Evolutionary conservation across 2,329 filamentous ascomycete genomes (phyloP).

Genomic region (Venturia nashicola): DNA sequence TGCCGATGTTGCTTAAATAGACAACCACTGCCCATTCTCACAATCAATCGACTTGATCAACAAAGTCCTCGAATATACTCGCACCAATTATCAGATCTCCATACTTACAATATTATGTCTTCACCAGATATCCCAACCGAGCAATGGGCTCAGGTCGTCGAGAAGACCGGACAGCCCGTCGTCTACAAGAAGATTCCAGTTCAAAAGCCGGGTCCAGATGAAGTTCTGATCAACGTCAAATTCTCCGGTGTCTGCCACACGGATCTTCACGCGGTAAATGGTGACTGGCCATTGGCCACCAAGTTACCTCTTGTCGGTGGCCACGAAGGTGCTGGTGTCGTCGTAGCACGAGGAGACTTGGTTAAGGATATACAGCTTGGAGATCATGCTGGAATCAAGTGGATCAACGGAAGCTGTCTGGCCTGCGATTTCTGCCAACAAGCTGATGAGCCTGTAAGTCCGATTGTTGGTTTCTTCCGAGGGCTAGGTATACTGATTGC

Average conservation of each 20-base stretch:
- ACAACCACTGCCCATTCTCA: neutral
- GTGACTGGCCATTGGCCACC: slow-evolving; percentile 76
- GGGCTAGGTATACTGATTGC: neutral
- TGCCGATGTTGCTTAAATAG: neutral
- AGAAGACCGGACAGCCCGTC: slow-evolving; percentile 60
- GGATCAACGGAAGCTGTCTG: slow-evolving; percentile 82
- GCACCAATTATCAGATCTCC: neutral
- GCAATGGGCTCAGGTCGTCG: slow-evolving; percentile 87
- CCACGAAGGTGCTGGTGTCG: slow-evolving; percentile 64
- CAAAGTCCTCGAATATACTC: neutral
- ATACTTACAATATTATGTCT: neutral
- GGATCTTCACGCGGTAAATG: slow-evolving; percentile 68
- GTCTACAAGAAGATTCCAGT: slow-evolving; percentile 75
- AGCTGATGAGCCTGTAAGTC: slow-evolving; percentile 53
- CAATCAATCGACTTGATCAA: neutral
- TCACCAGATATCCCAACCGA: slow-evolving; percentile 17
- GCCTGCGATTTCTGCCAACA: slow-evolving; percentile 72
- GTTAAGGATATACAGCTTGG: slow-evolving; percentile 70
- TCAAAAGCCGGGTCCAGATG: slow-evolving; percentile 67
- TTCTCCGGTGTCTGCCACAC: slow-evolving; percentile 88
- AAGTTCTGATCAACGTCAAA: slow-evolving; percentile 85
- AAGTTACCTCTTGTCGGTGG: slow-evolving; percentile 82
- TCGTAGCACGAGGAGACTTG: slow-evolving; percentile 67
- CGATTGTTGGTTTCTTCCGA: neutral
- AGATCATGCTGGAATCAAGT: slow-evolving; percentile 71